Conservation (phyloP, 345 rosid species). For the Turritis glabra region DNA sequence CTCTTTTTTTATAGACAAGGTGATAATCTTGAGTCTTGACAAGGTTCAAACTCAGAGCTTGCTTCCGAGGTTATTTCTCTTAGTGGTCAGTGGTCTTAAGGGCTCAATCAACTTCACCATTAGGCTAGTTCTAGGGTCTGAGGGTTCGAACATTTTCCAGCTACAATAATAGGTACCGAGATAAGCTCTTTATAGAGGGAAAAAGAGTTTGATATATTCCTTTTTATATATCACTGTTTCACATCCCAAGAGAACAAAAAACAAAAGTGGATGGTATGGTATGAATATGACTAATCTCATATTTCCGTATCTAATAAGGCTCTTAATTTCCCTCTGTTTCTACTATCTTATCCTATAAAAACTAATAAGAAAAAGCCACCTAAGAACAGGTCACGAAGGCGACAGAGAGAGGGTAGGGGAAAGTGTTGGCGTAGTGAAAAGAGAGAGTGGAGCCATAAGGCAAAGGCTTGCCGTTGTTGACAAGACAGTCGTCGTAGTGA, state of each 20-base stretch:
- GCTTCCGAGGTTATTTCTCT: too few relatives aligned
- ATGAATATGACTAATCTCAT: conserved; percentile 19
- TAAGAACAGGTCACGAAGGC: conserved; percentile 57
- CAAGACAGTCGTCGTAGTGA: conserved; percentile 80
- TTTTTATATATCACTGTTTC: conserved; percentile 7
- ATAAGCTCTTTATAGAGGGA: background rate
- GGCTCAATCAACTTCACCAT: background rate
- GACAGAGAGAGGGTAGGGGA: conserved; percentile 70
- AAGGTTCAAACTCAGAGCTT: too few relatives aligned
- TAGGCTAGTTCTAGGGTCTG: background rate
- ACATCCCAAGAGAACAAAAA: conserved; percentile 24
- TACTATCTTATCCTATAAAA: conserved; percentile 20
- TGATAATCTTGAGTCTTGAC: too few relatives aligned
- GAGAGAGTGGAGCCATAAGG: conserved; percentile 56
- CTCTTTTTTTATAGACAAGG: too few relatives aligned
- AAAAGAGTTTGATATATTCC: background rate
- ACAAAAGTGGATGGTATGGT: conserved; percentile 21
- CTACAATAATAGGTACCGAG: background rate
- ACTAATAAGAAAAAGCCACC: background rate
- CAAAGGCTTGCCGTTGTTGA: conserved; percentile 79
- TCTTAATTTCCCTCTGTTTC: conserved; percentile 2
- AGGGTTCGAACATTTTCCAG: background rate
- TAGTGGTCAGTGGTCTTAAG: too few relatives aligned
- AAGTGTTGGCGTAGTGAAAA: conserved; percentile 79
- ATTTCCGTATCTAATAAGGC: conserved; percentile 14